phyloP scores from a whole-genome alignment of 1,284 basidiomycete genomes.

The Sanguinoderma infundibulare region DNA sequence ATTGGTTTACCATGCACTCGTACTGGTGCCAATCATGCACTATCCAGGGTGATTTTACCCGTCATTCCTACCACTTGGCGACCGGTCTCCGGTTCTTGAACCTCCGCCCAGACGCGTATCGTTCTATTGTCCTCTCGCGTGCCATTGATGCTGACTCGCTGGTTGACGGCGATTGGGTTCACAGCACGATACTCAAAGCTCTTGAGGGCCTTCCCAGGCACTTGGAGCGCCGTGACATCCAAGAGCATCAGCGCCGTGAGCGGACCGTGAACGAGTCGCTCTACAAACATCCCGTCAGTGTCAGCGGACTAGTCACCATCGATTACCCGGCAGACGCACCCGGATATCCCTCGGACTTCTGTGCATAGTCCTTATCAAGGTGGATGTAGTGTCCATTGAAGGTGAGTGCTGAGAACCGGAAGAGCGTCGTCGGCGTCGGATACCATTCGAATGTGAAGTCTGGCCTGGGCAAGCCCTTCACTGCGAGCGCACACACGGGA shows the following conservation, averaged over 20 bases:
- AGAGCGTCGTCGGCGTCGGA: constrained; percentile 74
- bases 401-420: constrained; percentile 84
- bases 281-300: constrained; percentile 37
- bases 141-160: constrained; percentile 59
- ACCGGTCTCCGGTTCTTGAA: constrained; percentile 17
- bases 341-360: constrained; percentile 71
- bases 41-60: constrained; percentile 40
- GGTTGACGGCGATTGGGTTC: constrained; percentile 73
- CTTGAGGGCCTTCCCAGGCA: constrained; percentile 48
- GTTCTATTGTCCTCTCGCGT: constrained; percentile 42
- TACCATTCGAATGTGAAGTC: constrained; percentile 69
- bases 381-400: constrained; percentile 82
- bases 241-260: constrained; percentile 80
- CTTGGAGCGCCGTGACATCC: constrained; percentile 57
- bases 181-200: constrained; percentile 76
- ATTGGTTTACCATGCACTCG: too few relatives aligned
- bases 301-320: neutral
- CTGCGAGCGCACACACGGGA: constrained; percentile 34
- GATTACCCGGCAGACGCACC: constrained; percentile 44
- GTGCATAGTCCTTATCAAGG: constrained; percentile 73
- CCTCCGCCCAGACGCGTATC: constrained; percentile 37
- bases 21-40: constrained; percentile 11
- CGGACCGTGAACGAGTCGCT: constrained; percentile 83
- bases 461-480: constrained; percentile 52
- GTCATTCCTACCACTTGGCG: constrained; percentile 72